Conservation (phyloP, 2,329 filamentous ascomycete genomes). For the Eurotiales sp. region DNA sequence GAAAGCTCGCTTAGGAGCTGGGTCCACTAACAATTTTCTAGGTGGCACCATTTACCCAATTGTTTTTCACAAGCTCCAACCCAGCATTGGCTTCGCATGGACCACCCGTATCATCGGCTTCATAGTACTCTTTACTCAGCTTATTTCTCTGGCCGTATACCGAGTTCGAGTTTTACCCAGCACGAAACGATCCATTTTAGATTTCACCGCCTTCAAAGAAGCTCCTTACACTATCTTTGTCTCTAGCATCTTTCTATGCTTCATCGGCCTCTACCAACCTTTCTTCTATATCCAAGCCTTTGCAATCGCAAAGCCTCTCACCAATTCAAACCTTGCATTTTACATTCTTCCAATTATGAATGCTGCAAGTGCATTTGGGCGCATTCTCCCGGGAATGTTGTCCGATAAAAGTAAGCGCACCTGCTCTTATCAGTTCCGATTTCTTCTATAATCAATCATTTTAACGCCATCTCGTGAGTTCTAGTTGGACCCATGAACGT, state of each 20-base stretch:
- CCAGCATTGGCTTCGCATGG: constrained; percentile 5
- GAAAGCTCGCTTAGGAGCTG: no score
- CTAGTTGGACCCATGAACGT: constrained; percentile 8
- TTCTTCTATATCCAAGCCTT: constrained; percentile 31
- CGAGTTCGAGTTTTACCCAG: constrained; percentile 1
- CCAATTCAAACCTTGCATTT: constrained; percentile 19
- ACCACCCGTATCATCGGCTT: constrained; percentile 9
- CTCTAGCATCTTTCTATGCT: constrained; percentile 21
- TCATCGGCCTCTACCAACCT: constrained; percentile 27
- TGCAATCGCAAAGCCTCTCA: constrained; percentile 22
- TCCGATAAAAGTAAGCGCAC: constrained; percentile 24
- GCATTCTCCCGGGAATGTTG: constrained; percentile 30
- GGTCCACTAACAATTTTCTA: no score
- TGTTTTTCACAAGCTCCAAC: constrained; percentile 38
- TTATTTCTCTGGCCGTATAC: constrained; percentile 3
- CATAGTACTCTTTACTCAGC: constrained; percentile 8
- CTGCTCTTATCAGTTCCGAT: neutral
- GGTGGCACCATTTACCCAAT: constrained; percentile 46
- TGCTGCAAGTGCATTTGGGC: constrained; percentile 32
- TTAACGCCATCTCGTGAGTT: neutral
- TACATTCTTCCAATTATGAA: constrained; percentile 32
- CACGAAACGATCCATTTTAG: constrained; percentile 17
- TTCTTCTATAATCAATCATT: no score
- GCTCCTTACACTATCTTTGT: constrained; percentile 20
- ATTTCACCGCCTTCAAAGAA: constrained; percentile 23